These are phyloP conservation scores for Macrotyloma uniflorum DNA, from an alignment of 306 rosid species.

Conservation along the genomic window DNA sequence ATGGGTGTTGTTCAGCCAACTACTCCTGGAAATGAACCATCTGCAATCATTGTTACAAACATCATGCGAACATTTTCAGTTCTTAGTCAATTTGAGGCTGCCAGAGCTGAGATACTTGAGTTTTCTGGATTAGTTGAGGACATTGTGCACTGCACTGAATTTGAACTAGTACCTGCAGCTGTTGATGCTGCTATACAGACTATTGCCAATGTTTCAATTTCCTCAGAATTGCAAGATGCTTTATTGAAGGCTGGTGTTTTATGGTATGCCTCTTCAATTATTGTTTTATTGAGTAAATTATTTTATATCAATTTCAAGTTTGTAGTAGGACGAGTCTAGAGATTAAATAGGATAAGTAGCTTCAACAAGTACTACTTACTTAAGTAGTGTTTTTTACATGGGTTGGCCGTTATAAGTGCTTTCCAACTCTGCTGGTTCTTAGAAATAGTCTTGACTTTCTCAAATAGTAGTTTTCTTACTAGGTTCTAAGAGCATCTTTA, in stretches of 20 bases:
- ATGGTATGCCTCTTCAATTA: constrained; percentile 59
- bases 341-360: constrained; percentile 12
- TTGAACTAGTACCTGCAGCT: constrained; percentile 86
- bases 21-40: constrained; percentile 89
- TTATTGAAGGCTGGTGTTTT: constrained; percentile 89
- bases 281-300: constrained; percentile 1
- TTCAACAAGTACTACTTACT: neutral
- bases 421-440: neutral
- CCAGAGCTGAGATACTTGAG: constrained; percentile 85
- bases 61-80: constrained; percentile 87
- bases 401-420: neutral
- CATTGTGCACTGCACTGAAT: constrained; percentile 94
- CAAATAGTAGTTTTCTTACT: no score
- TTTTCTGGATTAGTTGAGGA: constrained; percentile 87
- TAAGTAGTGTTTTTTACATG: constrained; percentile 6
- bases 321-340: constrained; percentile 15
- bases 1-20: constrained; percentile 93
- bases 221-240: constrained; percentile 86
- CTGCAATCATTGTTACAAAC: constrained; percentile 89
- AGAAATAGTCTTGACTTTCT: neutral
- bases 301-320: constrained; percentile 25
- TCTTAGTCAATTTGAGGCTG: constrained; percentile 88
- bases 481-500: neutral
- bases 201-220: constrained; percentile 86
- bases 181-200: constrained; percentile 94